Evolutionary conservation across 2,329 filamentous ascomycete species (phyloP).

Genomic region (Calonectria pseudoreteaudii): DNA sequence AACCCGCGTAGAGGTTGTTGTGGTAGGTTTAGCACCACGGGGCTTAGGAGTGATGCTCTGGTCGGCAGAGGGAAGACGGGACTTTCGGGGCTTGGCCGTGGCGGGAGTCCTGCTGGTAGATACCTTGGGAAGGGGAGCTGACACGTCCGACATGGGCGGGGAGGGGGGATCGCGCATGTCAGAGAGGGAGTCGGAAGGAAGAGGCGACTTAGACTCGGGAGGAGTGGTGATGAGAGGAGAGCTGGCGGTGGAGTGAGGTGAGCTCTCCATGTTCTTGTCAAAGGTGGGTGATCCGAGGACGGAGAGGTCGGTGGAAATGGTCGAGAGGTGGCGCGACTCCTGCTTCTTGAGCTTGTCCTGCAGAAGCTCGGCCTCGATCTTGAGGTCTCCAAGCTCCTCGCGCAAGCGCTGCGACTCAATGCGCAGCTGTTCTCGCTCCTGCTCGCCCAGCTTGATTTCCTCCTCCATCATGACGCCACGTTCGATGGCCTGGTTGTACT

Average conservation of each 20-base stretch:
- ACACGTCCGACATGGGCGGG: conserved; percentile 91
- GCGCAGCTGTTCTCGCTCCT: conserved; percentile 88
- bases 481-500: conserved; percentile 96
- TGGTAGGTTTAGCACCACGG: conserved; percentile 59
- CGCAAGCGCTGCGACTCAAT: conserved; percentile 92
- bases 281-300: conserved; percentile 78
- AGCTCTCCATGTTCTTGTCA: conserved; percentile 76
- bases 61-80: conserved; percentile 67
- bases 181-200: conserved; percentile 68
- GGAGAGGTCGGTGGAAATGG: conserved; percentile 72
- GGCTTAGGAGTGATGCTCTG: conserved; percentile 68
- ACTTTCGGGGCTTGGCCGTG: conserved; percentile 53
- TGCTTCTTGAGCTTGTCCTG: conserved; percentile 91
- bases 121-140: conserved; percentile 68
- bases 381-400: conserved; percentile 92
- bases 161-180: conserved; percentile 88
- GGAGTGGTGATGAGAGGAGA: conserved; percentile 93
- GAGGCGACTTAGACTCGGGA: conserved; percentile 75
- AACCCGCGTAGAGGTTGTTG: conserved; percentile 44
- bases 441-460: conserved; percentile 90
- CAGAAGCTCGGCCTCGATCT: conserved; percentile 93
- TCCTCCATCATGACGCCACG: conserved; percentile 93
- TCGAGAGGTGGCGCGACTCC: conserved; percentile 67
- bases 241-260: conserved; percentile 87
- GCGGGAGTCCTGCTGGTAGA: conserved; percentile 49